phyloP scores from a whole-genome alignment of 495 filamentous ascomycete genomes.

The Lasiosphaeris hirsuta region DNA sequence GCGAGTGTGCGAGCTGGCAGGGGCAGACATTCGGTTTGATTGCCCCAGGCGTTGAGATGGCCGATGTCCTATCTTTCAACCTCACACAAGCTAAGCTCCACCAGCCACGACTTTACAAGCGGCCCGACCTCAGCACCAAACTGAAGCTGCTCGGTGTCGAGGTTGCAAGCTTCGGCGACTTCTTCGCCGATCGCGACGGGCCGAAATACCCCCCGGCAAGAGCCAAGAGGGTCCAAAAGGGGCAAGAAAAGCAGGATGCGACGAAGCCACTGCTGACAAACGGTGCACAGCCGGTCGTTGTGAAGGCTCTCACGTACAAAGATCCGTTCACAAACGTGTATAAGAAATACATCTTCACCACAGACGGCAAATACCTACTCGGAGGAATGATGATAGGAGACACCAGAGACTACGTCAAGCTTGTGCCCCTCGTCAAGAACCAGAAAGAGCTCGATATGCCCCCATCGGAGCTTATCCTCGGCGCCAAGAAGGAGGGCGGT shows the following conservation, averaged over 20 bases:
- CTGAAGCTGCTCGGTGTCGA: conserved; percentile 91
- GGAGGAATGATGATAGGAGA: conserved; percentile 99
- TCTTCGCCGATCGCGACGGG: conserved; percentile 89
- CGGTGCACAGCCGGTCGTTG: conserved; percentile 52
- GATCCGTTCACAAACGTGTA: conserved; percentile 94
- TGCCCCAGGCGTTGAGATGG: conserved; percentile 94
- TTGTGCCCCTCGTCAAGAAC: conserved; percentile 90
- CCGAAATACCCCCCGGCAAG: conserved; percentile 68
- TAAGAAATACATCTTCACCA: conserved; percentile 93
- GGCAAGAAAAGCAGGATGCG: conserved; percentile 12
- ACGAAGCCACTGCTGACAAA: conserved; percentile 50
- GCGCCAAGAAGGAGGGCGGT: conserved; percentile 68
- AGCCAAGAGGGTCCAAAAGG: conserved; percentile 37
- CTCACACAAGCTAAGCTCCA: conserved; percentile 79
- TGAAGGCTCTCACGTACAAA: conserved; percentile 88
- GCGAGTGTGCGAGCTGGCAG: conserved; percentile 94
- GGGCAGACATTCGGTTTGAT: conserved; percentile 92
- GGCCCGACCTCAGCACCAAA: conserved; percentile 91
- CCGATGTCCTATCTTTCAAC: conserved; percentile 92
- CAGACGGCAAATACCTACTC: conserved; percentile 88
- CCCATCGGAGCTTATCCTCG: conserved; percentile 86
- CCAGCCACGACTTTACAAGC: conserved; percentile 66
- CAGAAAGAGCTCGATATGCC: conserved; percentile 81
- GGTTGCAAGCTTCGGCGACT: conserved; percentile 94
- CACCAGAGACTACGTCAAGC: conserved; percentile 88